Percentiles rank a stretch among this genome's conserved stretches.
phyloP scores from a whole-genome alignment of 78 protist species.

The Planoprotostelium fungivorum region DNA sequence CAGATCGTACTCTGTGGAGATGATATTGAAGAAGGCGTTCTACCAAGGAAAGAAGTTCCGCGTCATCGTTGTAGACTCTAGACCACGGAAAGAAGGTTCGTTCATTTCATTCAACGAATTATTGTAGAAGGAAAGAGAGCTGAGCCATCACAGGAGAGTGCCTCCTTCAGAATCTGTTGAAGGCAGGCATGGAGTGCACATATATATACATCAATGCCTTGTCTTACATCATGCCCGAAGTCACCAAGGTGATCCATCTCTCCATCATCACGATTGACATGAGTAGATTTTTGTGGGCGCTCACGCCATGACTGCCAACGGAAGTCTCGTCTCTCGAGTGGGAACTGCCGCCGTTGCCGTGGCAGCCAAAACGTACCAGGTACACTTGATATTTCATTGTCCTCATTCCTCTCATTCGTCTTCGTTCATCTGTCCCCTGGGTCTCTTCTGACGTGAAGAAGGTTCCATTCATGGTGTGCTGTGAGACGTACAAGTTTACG shows the following conservation, averaged over 20 bases:
- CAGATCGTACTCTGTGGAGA: conserved; percentile 66
- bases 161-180: conserved; percentile 35
- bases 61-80: conserved; percentile 87
- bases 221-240: conserved; percentile 84
- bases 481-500: conserved; percentile 94
- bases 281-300: conserved; percentile 90
- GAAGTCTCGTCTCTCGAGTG: conserved; percentile 67
- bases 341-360: conserved; percentile 92
- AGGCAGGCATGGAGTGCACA: conserved; percentile 71
- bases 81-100: conserved; percentile 87
- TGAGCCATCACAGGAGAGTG: neutral
- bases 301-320: conserved; percentile 80
- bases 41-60: conserved; percentile 57
- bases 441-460: neutral
- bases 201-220: conserved; percentile 76
- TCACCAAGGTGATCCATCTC: conserved; percentile 26
- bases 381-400: neutral
- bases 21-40: conserved; percentile 61
- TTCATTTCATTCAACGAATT: neutral
- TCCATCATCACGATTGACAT: conserved; percentile 6
- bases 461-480: conserved; percentile 89
- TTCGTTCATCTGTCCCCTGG: neutral
- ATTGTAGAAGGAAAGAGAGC: neutral
- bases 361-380: conserved; percentile 71
- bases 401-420: too few relatives aligned